phyloP scores from a whole-genome alignment of 371 early-diverging fungal species.

The Mucor velutinosus region DNA sequence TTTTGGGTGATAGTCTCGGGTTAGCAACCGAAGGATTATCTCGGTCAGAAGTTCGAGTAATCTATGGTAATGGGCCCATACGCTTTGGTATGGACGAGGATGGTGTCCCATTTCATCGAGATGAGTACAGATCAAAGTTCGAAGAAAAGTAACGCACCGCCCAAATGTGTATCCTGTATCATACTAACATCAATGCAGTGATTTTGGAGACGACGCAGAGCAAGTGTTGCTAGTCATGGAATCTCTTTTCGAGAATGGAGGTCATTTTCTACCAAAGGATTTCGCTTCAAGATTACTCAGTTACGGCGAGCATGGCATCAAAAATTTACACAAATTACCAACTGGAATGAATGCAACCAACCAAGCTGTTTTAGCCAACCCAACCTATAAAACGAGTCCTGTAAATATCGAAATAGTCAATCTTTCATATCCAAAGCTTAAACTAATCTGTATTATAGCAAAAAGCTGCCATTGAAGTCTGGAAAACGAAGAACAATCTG shows the following conservation, averaged over 20 bases:
- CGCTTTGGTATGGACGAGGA: constrained; percentile 58
- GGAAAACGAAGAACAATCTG: constrained; percentile 26
- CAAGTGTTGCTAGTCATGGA: constrained; percentile 62
- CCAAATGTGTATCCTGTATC: not conserved
- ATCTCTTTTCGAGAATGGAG: constrained; percentile 53
- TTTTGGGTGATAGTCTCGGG: constrained; percentile 72
- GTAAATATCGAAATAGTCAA: constrained; percentile 13
- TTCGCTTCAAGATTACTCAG: constrained; percentile 52
- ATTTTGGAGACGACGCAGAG: constrained; percentile 73
- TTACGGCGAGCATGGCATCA: constrained; percentile 56
- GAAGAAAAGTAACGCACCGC: constrained; percentile 44
- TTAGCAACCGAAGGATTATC: constrained; percentile 71
- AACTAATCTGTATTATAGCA: constrained; percentile 14
- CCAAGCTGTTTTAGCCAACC: constrained; percentile 48
- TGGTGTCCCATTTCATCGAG: constrained; percentile 40
- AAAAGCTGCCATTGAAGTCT: constrained; percentile 35
- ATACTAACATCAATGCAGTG: constrained; percentile 32
- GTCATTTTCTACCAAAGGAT: constrained; percentile 51
- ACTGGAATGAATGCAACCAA: constrained; percentile 58
- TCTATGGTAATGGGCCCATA: constrained; percentile 64
- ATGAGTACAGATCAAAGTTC: constrained; percentile 37
- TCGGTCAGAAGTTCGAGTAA: constrained; percentile 35
- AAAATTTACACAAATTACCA: constrained; percentile 56
- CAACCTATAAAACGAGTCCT: constrained; percentile 41
- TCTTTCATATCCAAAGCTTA: not conserved